Conservation (phyloP, 306 rosid species). For the Parietaria judaica region DNA sequence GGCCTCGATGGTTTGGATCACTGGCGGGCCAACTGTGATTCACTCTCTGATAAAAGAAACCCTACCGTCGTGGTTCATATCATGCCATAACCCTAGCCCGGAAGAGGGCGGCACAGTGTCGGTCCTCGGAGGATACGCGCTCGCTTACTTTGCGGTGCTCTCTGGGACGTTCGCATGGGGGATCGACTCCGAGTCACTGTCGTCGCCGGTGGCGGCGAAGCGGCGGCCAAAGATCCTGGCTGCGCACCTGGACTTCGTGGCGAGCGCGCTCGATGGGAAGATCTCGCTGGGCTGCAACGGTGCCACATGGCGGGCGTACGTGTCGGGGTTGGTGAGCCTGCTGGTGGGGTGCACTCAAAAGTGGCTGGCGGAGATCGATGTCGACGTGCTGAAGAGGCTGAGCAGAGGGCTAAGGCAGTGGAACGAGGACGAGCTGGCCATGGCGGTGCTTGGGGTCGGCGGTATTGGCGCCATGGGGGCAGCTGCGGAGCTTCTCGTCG, state of each 20-base stretch:
- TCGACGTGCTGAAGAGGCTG: constrained; percentile 54
- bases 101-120: constrained; percentile 54
- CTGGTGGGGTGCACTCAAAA: constrained; percentile 52
- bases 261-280: constrained; percentile 48
- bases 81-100: constrained; percentile 32
- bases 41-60: constrained; percentile 65
- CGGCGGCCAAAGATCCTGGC: constrained; percentile 48
- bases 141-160: constrained; percentile 67
- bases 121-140: constrained; percentile 66
- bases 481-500: constrained; percentile 65
- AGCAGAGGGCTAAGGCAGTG: constrained; percentile 55
- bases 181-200: constrained; percentile 33
- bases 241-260: constrained; percentile 63
- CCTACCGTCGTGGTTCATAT: constrained; percentile 75
- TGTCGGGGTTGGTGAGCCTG: constrained; percentile 60
- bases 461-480: constrained; percentile 73
- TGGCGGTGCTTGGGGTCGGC: constrained; percentile 63
- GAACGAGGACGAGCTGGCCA: constrained; percentile 70
- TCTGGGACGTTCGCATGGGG: constrained; percentile 79
- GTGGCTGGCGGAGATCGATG: constrained; percentile 60
- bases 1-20: constrained; percentile 77
- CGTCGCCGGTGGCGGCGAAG: constrained; percentile 22
- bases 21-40: constrained; percentile 68
- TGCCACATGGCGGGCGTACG: constrained; percentile 70
- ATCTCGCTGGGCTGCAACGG: constrained; percentile 46